Evolutionary conservation across 768 basidiomycete species (phyloP).

Genomic region (Agaricus sinodeliciosus): DNA sequence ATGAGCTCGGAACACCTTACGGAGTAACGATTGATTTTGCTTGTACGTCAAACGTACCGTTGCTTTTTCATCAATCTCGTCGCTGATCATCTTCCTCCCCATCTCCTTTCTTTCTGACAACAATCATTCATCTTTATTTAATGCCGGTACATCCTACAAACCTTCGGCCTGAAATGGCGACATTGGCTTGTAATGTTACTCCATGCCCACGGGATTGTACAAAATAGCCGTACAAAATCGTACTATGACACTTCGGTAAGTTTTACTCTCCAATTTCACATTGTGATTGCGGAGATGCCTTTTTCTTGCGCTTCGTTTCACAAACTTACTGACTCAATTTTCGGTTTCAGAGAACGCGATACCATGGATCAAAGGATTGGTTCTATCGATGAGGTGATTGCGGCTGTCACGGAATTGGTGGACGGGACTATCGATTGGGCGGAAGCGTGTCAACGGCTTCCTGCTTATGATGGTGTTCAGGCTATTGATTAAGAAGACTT

Average conservation of each 20-base stretch:
- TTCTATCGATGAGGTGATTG: slow-evolving; percentile 80
- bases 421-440: slow-evolving; percentile 72
- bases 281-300: background rate
- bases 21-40: slow-evolving; percentile 97
- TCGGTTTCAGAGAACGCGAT: slow-evolving; percentile 72
- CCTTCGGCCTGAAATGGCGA: too few relatives aligned
- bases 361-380: slow-evolving; percentile 93
- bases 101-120: background rate
- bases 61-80: background rate
- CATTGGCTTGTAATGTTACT: too few relatives aligned
- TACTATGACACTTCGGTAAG: slow-evolving; percentile 91
- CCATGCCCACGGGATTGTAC: background rate
- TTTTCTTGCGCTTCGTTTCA: too few relatives aligned
- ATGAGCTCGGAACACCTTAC: slow-evolving; percentile 97
- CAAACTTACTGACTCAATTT: slow-evolving; percentile 1
- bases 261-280: slow-evolving; percentile 14
- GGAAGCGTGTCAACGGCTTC: slow-evolving; percentile 62
- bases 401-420: slow-evolving; percentile 72
- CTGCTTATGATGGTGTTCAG: slow-evolving; percentile 85
- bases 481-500: slow-evolving; percentile 47
- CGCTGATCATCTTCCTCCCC: background rate
- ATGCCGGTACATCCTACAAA: background rate
- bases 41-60: slow-evolving; percentile 27
- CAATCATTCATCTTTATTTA: background rate
- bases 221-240: slow-evolving; percentile 76